Base-by-base conservation (phyloP, 768 basidiomycete species). In the Kwoniella heveanensis region DNA sequence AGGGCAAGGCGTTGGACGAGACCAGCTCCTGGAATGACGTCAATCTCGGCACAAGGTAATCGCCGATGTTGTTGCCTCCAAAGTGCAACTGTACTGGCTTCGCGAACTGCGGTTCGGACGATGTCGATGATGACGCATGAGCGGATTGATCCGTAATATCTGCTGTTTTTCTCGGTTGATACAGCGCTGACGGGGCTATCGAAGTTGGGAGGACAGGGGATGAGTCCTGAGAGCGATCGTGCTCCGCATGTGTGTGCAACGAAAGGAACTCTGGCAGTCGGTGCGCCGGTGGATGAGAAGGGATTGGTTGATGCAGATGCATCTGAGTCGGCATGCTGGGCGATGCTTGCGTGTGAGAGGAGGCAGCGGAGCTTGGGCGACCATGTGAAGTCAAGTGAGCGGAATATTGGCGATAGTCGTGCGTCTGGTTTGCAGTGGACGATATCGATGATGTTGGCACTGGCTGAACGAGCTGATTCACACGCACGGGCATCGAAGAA, bases 1-100 rank as follows among this genome's bases (percentile, higher is more conserved):
- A 26, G 27, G 69, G 69, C 15, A 73, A 46, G 19, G 57, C 39
- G 25, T 60, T 32, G n/a, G 69, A 66, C 19, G 29, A 25, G 10
- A 70, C 71, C 21, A 73, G 51, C 29, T 73, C 57, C 9, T 61
- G 44, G 51, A 73, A 73, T 13, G 60, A 60, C 10, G 13, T 17
- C 8, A 67, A 13, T 7, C 13, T 48, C 4, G 69, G 66, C 21
- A 64, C 62, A 51, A 27, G 52, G 26, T 64, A 64, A 51, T 57
- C 62, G n/a, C 62, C 62, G 8, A 64, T 19, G 26, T 22, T n/a
- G 37, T 53, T 32, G 19, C 56, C 56, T 21, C 26, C 54, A 17
- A 55, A 57, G 5, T 24, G 25, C 24, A 64, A 36, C 21, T 50
- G 54, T 0, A 52, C 36, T 19, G 56, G 29, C 13, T 53, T 53